Base-by-base conservation (phyloP, 805 yeast genomes). In the Barnettozyma botsteinii region DNA sequence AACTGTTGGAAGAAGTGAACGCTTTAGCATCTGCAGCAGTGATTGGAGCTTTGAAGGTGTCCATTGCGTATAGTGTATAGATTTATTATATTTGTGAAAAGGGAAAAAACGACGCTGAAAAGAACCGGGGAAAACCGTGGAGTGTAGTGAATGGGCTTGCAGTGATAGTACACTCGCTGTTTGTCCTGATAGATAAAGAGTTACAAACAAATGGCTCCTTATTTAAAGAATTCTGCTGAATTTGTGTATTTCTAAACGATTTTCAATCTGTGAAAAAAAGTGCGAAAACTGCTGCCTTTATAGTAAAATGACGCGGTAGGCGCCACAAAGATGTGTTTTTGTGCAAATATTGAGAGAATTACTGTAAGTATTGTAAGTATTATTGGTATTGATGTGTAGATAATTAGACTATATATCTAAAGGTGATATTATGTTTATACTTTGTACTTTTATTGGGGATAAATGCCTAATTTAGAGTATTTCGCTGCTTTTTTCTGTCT, bases 21-120 rank as follows among this genome's bases (percentile, higher is more conserved):
- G 53, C 45, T 41, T 55, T 53, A 28, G 59, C 60, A 33, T 56
- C 60, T 14, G 52, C 55, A 14, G 48, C 56, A 9, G 56, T 56
- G 39, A 53, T 55, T 28, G 60, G 60, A 4, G 58, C 38, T 40
- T 51, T 56, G 41, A 56, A 44, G 12, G 57, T 42, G 41, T 56
- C 58, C 59, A 55, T 55, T 14, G 25, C 29, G 21, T 35, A 21
- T 33, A 33, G n/a, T n/a, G n/a, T n/a, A n/a, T n/a, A n/a, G n/a
- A n/a, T n/a, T n/a, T 22, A 7, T 13, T 14, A 26, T 11, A 22
- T 25, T 6, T 20, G 24, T 29, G 31, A n/a, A 12, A 25, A 32
- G 35, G 18, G 8, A 14, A 19, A 31, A 31, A 21, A 20, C 26
- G 14, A 25, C 7, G 36, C 13, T n/a, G n/a, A n/a, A 22, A 14